These are phyloP conservation scores for Sabuloglossum arenarium DNA, from an alignment of 495 filamentous ascomycete species.

Conservation along the genomic window DNA sequence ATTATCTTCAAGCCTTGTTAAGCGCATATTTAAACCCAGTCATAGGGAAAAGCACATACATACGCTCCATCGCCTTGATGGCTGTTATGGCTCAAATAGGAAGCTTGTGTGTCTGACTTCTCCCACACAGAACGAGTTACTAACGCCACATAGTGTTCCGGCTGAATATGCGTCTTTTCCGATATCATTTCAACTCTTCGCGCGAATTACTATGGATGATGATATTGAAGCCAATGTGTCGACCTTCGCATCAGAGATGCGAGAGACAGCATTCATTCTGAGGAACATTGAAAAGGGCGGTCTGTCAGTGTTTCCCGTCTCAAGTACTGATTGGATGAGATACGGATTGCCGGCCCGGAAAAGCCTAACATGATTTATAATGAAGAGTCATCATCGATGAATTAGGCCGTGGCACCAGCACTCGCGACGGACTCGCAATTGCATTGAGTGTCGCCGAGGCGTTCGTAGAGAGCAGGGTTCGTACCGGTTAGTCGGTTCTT, in stretches of 20 bases:
- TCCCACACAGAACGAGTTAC: not conserved
- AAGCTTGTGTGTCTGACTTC: slow-evolving; percentile 31
- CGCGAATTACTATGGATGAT: slow-evolving; percentile 69
- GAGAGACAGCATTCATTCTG: slow-evolving; percentile 83
- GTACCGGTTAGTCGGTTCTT: not conserved
- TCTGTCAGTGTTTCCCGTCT: slow-evolving; percentile 19
- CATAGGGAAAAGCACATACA: slow-evolving; percentile 45
- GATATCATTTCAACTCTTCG: slow-evolving; percentile 65
- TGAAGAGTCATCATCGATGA: slow-evolving; percentile 67
- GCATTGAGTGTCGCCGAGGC: slow-evolving; percentile 80
- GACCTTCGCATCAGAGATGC: slow-evolving; percentile 87
- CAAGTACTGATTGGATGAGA: not conserved
- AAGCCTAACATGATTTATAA: slow-evolving; percentile 3
- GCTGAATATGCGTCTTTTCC: slow-evolving; percentile 67
- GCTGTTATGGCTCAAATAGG: slow-evolving; percentile 87
- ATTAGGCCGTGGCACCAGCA: slow-evolving; percentile 79
- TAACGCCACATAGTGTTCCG: slow-evolving; percentile 31
- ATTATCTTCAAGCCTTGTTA: not conserved
- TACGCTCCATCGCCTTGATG: slow-evolving; percentile 66
- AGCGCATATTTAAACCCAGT: not conserved
- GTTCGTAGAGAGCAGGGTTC: slow-evolving; percentile 42
- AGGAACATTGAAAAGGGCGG: slow-evolving; percentile 53
- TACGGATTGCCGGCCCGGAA: not conserved
- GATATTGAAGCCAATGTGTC: slow-evolving; percentile 81
- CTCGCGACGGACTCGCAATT: slow-evolving; percentile 69